Evolutionary conservation across 495 filamentous ascomycete genomes (phyloP).

Genomic region (Chaetomium cochliodes): DNA sequence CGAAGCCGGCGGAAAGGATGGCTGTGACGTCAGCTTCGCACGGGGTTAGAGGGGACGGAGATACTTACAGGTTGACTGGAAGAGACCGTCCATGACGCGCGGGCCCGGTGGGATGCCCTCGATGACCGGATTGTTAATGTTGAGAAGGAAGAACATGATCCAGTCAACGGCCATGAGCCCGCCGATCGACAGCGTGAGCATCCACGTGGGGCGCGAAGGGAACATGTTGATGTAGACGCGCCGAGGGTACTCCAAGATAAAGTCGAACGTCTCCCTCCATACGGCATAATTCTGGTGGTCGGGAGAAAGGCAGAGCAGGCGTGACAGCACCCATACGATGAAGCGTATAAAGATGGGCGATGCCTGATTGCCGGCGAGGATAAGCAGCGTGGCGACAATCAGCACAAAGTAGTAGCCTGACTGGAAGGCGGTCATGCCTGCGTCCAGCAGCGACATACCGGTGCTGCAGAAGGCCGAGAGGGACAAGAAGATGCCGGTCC

Average conservation of each 20-base stretch:
- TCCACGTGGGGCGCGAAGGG: constrained; percentile 75
- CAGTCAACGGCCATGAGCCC: constrained; percentile 78
- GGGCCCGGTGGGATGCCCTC: constrained; percentile 54
- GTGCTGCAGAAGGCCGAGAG: constrained; percentile 83
- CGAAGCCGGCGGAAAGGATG: constrained; percentile 81
- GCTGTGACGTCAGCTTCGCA: constrained; percentile 40
- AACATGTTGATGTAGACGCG: constrained; percentile 88
- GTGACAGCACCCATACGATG: constrained; percentile 64
- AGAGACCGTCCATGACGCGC: constrained; percentile 73
- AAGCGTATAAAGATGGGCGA: constrained; percentile 76
- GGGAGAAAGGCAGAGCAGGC: constrained; percentile 32
- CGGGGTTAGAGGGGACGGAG: neutral
- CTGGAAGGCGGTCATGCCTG: constrained; percentile 75
- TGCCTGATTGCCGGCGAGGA: constrained; percentile 80
- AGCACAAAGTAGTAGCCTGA: constrained; percentile 62
- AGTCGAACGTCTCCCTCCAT: constrained; percentile 65
- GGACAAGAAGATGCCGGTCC: constrained; percentile 68
- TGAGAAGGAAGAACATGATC: constrained; percentile 75
- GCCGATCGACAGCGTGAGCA: constrained; percentile 68
- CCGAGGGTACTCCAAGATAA: constrained; percentile 78
- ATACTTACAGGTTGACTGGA: constrained; percentile 66
- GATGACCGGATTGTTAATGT: constrained; percentile 68
- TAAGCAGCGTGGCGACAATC: constrained; percentile 71
- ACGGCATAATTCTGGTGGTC: constrained; percentile 33
- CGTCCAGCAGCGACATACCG: constrained; percentile 81